Conservation (phyloP, 2,329 filamentous ascomycete genomes). For the Aaosphaeria pasadenensis region DNA sequence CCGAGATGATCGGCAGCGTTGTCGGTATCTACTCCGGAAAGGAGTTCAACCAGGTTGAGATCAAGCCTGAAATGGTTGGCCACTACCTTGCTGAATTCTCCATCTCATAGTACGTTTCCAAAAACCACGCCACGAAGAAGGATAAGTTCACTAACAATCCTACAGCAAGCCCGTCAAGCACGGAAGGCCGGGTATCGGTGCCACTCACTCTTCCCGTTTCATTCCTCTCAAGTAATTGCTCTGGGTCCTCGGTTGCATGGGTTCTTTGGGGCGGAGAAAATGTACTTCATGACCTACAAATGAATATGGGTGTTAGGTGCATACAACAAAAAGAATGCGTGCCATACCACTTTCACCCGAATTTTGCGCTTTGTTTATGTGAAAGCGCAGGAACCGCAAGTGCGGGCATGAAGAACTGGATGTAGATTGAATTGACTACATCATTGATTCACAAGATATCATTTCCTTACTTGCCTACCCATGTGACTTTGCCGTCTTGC, state of each 20-base stretch:
- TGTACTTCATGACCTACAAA: slow-evolving; percentile 40
- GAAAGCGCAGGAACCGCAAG: too few species aligned
- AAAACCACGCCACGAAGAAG: background rate
- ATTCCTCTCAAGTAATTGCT: slow-evolving; percentile 93
- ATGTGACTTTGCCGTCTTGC: too few species aligned
- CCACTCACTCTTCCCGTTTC: slow-evolving; percentile 99
- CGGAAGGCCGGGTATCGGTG: slow-evolving; percentile 99
- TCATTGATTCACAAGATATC: background rate
- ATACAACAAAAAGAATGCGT: slow-evolving; percentile 12
- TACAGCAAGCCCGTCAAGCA: slow-evolving; percentile 98
- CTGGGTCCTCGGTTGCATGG: slow-evolving; percentile 39
- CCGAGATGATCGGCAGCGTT: slow-evolving; percentile 99
- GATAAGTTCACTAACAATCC: slow-evolving; percentile 39
- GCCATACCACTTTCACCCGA: slow-evolving; percentile 2
- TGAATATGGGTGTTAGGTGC: slow-evolving; percentile 38
- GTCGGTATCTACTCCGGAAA: slow-evolving; percentile 99
- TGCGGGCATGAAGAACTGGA: slow-evolving; percentile 1
- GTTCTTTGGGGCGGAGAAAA: slow-evolving; percentile 33
- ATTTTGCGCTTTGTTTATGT: too few species aligned
- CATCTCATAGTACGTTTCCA: slow-evolving; percentile 87
- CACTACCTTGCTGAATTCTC: slow-evolving; percentile 99
- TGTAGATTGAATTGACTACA: slow-evolving; percentile 4
- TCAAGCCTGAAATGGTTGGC: slow-evolving; percentile 99
- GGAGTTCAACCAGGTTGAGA: slow-evolving; percentile 99
- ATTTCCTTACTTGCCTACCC: too few species aligned